Evolutionary conservation across 495 filamentous ascomycete genomes (phyloP).

Genomic region (Neurospora tetrasperma): DNA sequence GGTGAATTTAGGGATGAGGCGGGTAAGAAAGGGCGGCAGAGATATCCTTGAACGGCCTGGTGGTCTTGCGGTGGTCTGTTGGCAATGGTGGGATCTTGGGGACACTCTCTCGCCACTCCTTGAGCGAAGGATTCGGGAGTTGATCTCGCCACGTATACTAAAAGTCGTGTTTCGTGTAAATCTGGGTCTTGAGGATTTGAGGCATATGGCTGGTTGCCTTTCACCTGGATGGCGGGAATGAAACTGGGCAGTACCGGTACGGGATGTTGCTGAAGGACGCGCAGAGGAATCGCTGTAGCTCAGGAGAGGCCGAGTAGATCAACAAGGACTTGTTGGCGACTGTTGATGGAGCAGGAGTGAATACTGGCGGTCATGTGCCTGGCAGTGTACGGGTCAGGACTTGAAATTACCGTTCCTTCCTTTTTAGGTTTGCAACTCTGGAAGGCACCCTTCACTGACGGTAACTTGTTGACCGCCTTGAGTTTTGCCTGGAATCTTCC

Average conservation of each 20-base stretch:
- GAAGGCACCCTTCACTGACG: background rate
- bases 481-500: background rate
- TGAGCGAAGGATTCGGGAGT: background rate
- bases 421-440: background rate
- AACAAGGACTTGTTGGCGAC: background rate
- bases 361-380: too few relatives aligned
- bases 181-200: background rate
- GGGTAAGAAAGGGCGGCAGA: too few relatives aligned
- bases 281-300: background rate
- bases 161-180: background rate
- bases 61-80: too few relatives aligned
- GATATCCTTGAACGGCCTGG: too few relatives aligned
- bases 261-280: background rate
- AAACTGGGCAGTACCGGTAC: background rate
- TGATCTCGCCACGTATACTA: background rate
- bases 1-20: too few relatives aligned
- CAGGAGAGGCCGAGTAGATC: background rate
- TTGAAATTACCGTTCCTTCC: background rate
- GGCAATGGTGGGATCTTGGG: too few relatives aligned
- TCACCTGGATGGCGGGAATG: too few relatives aligned
- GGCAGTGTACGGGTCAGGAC: too few relatives aligned
- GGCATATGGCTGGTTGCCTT: too few relatives aligned
- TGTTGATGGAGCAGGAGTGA: too few relatives aligned
- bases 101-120: too few relatives aligned
- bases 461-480: background rate